Percentiles rank a stretch among this genome's conserved stretches.
These are phyloP conservation scores for Monosporascus sp. DNA, from an alignment of 2,329 filamentous ascomycete genomes.

Conservation along the genomic window DNA sequence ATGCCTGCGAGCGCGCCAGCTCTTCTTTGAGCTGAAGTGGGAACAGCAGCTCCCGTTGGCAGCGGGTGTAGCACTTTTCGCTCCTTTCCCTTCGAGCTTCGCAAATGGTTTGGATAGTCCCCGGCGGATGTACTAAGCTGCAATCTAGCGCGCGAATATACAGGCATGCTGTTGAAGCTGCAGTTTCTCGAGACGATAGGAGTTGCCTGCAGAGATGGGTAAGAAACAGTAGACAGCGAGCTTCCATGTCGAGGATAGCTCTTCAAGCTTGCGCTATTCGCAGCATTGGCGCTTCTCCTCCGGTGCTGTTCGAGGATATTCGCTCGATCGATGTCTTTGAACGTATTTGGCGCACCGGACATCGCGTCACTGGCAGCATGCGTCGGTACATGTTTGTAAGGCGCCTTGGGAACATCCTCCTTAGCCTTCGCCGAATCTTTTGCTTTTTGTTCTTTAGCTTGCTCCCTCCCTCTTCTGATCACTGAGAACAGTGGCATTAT, in stretches of 20 bases:
- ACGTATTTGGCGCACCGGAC: slow-evolving; percentile 46
- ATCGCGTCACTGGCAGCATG: slow-evolving; percentile 57
- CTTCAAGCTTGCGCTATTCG: slow-evolving; percentile 27
- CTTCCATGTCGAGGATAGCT: slow-evolving; percentile 41
- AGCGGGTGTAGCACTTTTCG: slow-evolving; percentile 13
- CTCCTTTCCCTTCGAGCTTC: slow-evolving; percentile 21
- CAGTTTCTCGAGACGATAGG: slow-evolving; percentile 36
- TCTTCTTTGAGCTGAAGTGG: slow-evolving; percentile 10
- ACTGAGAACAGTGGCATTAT: slow-evolving; percentile 54
- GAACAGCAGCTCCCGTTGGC: slow-evolving; percentile 6
- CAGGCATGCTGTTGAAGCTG: slow-evolving; percentile 36
- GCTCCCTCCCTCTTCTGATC: slow-evolving; percentile 46
- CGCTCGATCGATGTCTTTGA: slow-evolving; percentile 40
- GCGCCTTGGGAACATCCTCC: slow-evolving; percentile 33
- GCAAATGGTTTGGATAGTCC: slow-evolving; percentile 12
- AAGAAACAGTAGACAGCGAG: slow-evolving; percentile 42
- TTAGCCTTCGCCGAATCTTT: slow-evolving; percentile 44
- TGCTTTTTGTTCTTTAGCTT: slow-evolving; percentile 49
- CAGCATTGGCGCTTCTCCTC: slow-evolving; percentile 43
- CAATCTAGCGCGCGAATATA: slow-evolving; percentile 16
- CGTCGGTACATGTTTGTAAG: slow-evolving; percentile 56
- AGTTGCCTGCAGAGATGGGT: slow-evolving; percentile 35
- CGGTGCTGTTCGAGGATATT: slow-evolving; percentile 47
- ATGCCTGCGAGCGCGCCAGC: slow-evolving; percentile 13
- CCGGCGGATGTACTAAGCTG: slow-evolving; percentile 10